A percentile compares a stretch with the other conserved stretches of the same genome.
Conservation (phyloP, 768 basidiomycete genomes). For the Stropharia rugosoannulata region DNA sequence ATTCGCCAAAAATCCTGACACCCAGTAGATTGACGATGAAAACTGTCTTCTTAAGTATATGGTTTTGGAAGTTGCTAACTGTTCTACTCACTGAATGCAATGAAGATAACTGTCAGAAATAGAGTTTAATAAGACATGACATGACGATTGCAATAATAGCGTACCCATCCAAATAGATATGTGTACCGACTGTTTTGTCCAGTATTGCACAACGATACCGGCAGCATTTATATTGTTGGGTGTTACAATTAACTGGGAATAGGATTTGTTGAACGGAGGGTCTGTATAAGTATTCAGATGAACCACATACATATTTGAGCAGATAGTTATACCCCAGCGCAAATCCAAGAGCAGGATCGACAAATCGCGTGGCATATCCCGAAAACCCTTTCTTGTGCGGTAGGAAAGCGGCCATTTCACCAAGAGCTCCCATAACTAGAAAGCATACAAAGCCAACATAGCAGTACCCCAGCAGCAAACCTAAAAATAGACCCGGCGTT, state of each 20-base stretch:
- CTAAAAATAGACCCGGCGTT: conserved; percentile 9
- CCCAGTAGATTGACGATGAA: conserved; percentile 59
- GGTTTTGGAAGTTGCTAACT: background rate
- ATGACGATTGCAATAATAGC: conserved; percentile 9
- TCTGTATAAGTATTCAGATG: background rate
- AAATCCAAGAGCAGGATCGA: conserved; percentile 69
- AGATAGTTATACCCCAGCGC: conserved; percentile 67
- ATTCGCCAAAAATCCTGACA: conserved; percentile 66
- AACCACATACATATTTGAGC: conserved; percentile 45
- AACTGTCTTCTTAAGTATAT: conserved; percentile 29
- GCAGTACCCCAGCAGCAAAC: conserved; percentile 36
- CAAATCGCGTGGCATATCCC: conserved; percentile 64
- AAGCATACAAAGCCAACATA: conserved; percentile 59
- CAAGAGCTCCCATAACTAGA: conserved; percentile 56
- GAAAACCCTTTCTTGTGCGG: conserved; percentile 62
- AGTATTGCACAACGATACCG: conserved; percentile 50
- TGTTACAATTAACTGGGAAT: conserved; percentile 54
- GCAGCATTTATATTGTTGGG: conserved; percentile 68
- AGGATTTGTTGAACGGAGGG: conserved; percentile 4
- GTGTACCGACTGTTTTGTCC: conserved; percentile 40
- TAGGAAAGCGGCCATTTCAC: conserved; percentile 51
- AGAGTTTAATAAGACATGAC: background rate
- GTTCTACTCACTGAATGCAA: conserved; percentile 44
- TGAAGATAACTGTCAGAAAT: conserved; percentile 49
- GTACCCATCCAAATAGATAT: conserved; percentile 57